phyloP scores from a whole-genome alignment of 2,329 filamentous ascomycete genomes.

The Penicillium thymicola region DNA sequence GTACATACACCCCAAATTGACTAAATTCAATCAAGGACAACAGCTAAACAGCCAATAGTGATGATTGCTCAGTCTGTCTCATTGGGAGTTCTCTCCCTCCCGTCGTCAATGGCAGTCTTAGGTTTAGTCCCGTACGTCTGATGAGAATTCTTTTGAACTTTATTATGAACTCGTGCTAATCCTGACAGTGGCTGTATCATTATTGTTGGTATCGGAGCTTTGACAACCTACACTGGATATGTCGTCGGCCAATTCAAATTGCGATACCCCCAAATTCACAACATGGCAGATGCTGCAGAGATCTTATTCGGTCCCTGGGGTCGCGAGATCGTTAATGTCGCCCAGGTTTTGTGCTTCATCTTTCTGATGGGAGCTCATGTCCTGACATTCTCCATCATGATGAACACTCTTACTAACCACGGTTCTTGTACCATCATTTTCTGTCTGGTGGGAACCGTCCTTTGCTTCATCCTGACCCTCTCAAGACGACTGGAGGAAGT shows the following conservation, averaged over 20 bases:
- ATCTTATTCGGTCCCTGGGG: constrained; percentile 60
- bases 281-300: constrained; percentile 65
- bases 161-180: background rate
- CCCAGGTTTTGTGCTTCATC: constrained; percentile 61
- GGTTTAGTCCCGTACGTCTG: constrained; percentile 49
- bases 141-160: background rate
- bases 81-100: constrained; percentile 54
- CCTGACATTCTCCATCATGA: constrained; percentile 65
- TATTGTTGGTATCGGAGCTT: constrained; percentile 51
- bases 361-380: constrained; percentile 69
- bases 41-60: constrained; percentile 27
- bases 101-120: constrained; percentile 49
- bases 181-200: constrained; percentile 36
- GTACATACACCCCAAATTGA: constrained; percentile 23
- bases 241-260: constrained; percentile 59
- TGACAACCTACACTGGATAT: constrained; percentile 59
- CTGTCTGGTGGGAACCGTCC: constrained; percentile 53
- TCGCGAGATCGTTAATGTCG: constrained; percentile 59
- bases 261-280: constrained; percentile 57
- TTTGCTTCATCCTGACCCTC: constrained; percentile 59
- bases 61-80: constrained; percentile 60
- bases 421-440: constrained; percentile 62
- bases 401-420: constrained; percentile 61
- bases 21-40: background rate
- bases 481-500: constrained; percentile 62